These are phyloP conservation scores for Pythium rhizo-oryzae DNA, from an alignment of 352 stramenopile species.

Conservation along the genomic window DNA sequence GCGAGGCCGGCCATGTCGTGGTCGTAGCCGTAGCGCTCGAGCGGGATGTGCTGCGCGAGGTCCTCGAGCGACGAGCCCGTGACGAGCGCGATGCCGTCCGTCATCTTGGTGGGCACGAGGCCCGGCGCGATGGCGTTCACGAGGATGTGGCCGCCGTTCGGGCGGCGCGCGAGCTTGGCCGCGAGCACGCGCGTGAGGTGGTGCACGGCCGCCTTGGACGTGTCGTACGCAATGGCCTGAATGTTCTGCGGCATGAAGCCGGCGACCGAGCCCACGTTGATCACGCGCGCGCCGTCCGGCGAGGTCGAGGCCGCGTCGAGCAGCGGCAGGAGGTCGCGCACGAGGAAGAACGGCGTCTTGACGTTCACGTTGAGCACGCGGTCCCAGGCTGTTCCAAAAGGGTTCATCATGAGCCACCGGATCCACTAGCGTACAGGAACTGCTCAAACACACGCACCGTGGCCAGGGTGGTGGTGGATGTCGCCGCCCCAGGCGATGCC, in stretches of 20 bases:
- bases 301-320: conserved; percentile 70
- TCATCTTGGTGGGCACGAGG: conserved; percentile 92
- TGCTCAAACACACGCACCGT: conserved; percentile 31
- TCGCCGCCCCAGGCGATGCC: conserved; percentile 55
- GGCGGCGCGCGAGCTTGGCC: conserved; percentile 83
- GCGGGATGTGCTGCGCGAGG: conserved; percentile 74
- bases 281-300: conserved; percentile 55
- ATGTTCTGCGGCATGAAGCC: conserved; percentile 88
- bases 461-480: conserved; percentile 40
- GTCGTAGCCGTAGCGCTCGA: conserved; percentile 80
- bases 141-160: conserved; percentile 89
- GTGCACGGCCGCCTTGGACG: conserved; percentile 94
- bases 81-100: conserved; percentile 65
- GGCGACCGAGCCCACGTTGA: conserved; percentile 76
- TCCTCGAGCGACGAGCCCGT: conserved; percentile 51
- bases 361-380: conserved; percentile 95
- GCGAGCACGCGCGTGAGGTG: conserved; percentile 93
- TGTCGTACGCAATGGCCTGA: conserved; percentile 94
- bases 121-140: conserved; percentile 96
- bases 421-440: too few relatives aligned
- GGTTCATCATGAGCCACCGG: too few relatives aligned
- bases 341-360: conserved; percentile 94
- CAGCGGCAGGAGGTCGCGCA: conserved; percentile 88
- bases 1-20: conserved; percentile 94
- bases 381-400: conserved; percentile 91